Evolutionary conservation across 148 eudicot genomes (phyloP).

Genomic region (Pouteria glomerata): DNA sequence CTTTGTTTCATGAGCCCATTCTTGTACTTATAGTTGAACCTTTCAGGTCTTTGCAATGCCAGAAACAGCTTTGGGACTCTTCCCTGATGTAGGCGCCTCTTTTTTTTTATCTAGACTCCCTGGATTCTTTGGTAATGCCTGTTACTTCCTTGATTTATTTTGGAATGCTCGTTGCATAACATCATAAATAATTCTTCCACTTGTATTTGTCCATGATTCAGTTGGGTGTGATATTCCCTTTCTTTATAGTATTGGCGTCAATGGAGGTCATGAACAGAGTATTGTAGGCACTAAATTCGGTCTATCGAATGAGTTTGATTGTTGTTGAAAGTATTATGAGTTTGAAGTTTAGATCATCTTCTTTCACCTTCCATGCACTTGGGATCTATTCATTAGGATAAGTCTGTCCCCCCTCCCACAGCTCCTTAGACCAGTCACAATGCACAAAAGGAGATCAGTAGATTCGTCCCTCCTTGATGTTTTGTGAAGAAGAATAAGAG

Average conservation of each 20-base stretch:
- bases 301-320: background rate
- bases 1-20: background rate
- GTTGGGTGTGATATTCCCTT: background rate
- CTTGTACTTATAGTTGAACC: background rate
- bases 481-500: no score
- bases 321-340: background rate
- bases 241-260: constrained; percentile 2
- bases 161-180: background rate
- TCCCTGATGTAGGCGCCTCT: constrained; percentile 95
- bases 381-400: no score
- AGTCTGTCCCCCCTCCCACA: background rate
- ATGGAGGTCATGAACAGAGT: background rate
- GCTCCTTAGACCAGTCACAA: no score
- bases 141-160: constrained; percentile 4
- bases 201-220: background rate
- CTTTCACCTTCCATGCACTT: background rate
- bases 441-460: no score
- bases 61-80: constrained; percentile 93
- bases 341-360: background rate
- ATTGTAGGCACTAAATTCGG: background rate
- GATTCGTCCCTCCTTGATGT: no score
- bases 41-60: constrained; percentile 95
- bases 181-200: background rate
- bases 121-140: constrained; percentile 80
- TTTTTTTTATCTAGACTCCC: constrained; percentile 85